A percentile compares a stretch with the other conserved stretches of the same genome.
Evolutionary conservation across 179 eudicot genomes (phyloP).

Genomic region (Nepenthes alata): DNA sequence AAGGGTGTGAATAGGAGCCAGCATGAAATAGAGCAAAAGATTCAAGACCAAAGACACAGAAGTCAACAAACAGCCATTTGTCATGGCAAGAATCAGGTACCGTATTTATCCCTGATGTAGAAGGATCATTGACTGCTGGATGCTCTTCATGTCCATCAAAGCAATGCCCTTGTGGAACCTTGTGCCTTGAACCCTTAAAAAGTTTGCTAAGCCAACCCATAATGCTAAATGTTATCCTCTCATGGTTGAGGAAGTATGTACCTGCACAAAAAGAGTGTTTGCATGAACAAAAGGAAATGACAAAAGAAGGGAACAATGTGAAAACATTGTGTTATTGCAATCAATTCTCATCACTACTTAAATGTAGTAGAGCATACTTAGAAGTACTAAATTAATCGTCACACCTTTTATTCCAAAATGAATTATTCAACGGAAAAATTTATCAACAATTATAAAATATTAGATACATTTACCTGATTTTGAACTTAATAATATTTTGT

Average conservation of each 20-base stretch:
- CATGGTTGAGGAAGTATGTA: constrained; percentile 13
- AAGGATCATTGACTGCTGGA: constrained; percentile 14
- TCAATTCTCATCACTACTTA: too few relatives aligned
- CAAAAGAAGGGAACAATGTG: background rate
- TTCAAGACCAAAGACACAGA: too few relatives aligned
- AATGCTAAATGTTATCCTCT: constrained; percentile 12
- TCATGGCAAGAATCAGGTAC: background rate
- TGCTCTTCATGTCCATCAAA: constrained; percentile 11
- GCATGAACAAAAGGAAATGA: background rate
- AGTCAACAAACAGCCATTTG: background rate
- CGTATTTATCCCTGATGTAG: constrained; percentile 15
- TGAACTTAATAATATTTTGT: too few relatives aligned
- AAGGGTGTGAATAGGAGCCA: too few relatives aligned
- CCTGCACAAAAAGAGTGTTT: constrained; percentile 16
- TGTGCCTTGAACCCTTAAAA: constrained; percentile 55
- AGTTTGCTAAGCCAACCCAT: constrained; percentile 82
- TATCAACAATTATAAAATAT: too few relatives aligned
- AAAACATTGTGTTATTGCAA: too few relatives aligned
- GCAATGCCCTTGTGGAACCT: constrained; percentile 8
- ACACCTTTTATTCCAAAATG: too few relatives aligned
- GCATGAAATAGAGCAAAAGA: too few relatives aligned
- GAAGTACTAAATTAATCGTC: too few relatives aligned
- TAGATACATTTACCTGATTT: too few relatives aligned
- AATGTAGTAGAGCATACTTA: too few relatives aligned
- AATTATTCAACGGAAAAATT: too few relatives aligned